Percentiles rank a stretch among this genome's conserved stretches.
These are phyloP conservation scores for Emericellopsis cladophorae DNA, from an alignment of 2,329 filamentous ascomycete species.

Conservation along the genomic window DNA sequence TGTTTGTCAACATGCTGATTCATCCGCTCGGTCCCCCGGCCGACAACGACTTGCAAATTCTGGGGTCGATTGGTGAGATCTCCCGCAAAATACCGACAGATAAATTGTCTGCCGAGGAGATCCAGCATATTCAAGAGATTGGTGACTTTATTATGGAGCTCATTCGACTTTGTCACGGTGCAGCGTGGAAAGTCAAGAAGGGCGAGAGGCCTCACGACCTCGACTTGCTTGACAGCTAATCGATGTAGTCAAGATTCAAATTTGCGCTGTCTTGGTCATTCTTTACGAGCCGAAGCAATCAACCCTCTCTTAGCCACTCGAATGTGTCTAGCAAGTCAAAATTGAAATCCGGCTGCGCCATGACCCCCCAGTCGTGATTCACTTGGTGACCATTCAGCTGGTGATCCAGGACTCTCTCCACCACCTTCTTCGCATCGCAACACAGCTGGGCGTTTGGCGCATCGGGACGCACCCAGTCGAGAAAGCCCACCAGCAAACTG, in stretches of 20 bases:
- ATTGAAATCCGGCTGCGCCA: slow-evolving; percentile 18
- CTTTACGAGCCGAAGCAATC: too few relatives aligned
- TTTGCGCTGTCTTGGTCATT: too few relatives aligned
- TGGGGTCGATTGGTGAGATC: slow-evolving; percentile 2
- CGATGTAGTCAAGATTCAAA: too few relatives aligned
- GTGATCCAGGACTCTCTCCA: slow-evolving; percentile 34
- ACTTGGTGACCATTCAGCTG: slow-evolving; percentile 20
- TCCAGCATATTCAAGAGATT: slow-evolving; percentile 3
- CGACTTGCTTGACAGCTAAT: slow-evolving; percentile 1
- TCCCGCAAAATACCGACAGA: slow-evolving; percentile 2
- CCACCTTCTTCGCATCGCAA: slow-evolving; percentile 26
- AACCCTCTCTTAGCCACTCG: slow-evolving; percentile 22
- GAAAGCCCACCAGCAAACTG: slow-evolving; percentile 32
- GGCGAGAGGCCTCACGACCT: slow-evolving; percentile 3
- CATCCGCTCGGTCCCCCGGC: slow-evolving; percentile 5
- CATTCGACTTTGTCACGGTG: slow-evolving; percentile 3
- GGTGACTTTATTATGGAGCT: slow-evolving; percentile 5
- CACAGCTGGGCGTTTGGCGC: slow-evolving; percentile 34
- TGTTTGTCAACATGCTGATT: slow-evolving; percentile 7
- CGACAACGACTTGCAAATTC: slow-evolving; percentile 4
- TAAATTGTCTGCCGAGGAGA: slow-evolving; percentile 1
- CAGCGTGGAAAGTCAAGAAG: slow-evolving; percentile 5
- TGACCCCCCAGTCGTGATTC: background rate
- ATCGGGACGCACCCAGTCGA: slow-evolving; percentile 31
- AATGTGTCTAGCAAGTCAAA: slow-evolving; percentile 36